phyloP scores from a whole-genome alignment of 2,329 filamentous ascomycete genomes.

The Diaporthe sp. region DNA sequence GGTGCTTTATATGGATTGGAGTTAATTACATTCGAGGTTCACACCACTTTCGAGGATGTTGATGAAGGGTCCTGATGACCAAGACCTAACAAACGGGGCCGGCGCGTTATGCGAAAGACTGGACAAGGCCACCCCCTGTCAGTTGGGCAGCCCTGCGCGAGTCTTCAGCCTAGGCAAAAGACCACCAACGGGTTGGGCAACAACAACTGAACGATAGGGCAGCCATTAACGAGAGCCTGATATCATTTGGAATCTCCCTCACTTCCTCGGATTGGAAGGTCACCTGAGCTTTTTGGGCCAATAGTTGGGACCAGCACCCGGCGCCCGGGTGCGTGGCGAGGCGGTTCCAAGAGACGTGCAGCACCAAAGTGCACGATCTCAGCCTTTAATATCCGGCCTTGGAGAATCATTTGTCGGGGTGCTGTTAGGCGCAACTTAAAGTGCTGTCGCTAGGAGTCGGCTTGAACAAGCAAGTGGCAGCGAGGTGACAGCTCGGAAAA shows the following conservation, averaged over 20 bases:
- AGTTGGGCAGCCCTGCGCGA: slow-evolving; percentile 33
- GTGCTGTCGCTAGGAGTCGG: background rate
- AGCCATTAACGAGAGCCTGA: slow-evolving; percentile 17
- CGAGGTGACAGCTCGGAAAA: slow-evolving; percentile 20
- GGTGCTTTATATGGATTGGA: background rate
- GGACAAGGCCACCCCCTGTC: slow-evolving; percentile 31
- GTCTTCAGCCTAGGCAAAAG: slow-evolving; percentile 1
- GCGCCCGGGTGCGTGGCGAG: slow-evolving; percentile 8
- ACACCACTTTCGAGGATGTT: slow-evolving; percentile 2
- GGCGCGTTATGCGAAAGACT: background rate
- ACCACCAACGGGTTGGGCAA: slow-evolving; percentile 30
- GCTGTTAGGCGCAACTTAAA: slow-evolving; percentile 17
- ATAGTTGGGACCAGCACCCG: slow-evolving; percentile 11
- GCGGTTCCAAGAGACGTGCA: slow-evolving; percentile 2
- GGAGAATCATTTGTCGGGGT: slow-evolving; percentile 4
- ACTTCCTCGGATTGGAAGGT: slow-evolving; percentile 16
- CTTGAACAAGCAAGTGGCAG: slow-evolving; percentile 4
- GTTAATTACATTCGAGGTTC: background rate
- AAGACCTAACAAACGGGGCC: slow-evolving; percentile 23
- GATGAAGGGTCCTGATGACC: background rate
- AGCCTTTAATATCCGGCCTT: slow-evolving; percentile 1
- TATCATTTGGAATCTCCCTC: background rate
- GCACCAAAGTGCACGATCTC: slow-evolving; percentile 11
- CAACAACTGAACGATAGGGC: slow-evolving; percentile 30
- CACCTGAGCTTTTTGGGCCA: slow-evolving; percentile 15